Conservation (phyloP, 164 flowering plant species). For the Brasenia schreberi region DNA sequence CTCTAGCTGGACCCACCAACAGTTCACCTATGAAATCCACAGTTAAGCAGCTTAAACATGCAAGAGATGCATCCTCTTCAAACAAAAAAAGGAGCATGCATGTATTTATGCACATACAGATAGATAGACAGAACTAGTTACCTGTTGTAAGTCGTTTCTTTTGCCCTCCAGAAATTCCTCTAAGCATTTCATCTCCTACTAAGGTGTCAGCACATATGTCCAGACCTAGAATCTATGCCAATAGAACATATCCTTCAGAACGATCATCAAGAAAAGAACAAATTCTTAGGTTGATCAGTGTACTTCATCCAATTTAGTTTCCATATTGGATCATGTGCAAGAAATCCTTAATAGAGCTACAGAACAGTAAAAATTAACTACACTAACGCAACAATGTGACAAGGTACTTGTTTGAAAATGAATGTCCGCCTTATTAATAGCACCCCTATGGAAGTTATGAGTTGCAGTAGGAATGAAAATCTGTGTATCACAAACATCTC, state of each 20-base stretch:
- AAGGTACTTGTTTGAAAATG: too few species aligned
- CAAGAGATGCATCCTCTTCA: background rate
- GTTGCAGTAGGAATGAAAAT: too few species aligned
- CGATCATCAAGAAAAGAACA: too few species aligned
- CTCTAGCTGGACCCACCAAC: slow-evolving; percentile 84
- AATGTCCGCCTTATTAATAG: too few species aligned
- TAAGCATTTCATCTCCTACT: slow-evolving; percentile 94
- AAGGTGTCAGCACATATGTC: slow-evolving; percentile 81
- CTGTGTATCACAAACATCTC: too few species aligned
- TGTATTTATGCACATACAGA: background rate
- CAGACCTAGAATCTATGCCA: slow-evolving; percentile 85
- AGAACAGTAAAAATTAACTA: too few species aligned
- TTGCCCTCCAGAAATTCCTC: slow-evolving; percentile 96
- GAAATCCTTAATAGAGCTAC: too few species aligned
- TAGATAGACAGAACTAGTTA: slow-evolving; percentile 2
- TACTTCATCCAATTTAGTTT: too few species aligned
- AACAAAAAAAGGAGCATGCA: slow-evolving; percentile 1
- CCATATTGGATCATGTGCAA: too few species aligned
- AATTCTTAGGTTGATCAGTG: too few species aligned
- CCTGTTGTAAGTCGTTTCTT: slow-evolving; percentile 96
- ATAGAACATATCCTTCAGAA: background rate
- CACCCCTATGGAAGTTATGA: too few species aligned
- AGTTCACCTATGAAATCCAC: slow-evolving; percentile 59
- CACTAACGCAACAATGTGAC: too few species aligned
- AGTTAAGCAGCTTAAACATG: slow-evolving; percentile 7